Evolutionary conservation across 148 eudicot genomes (phyloP).

Genomic region (Limonium bicolor): DNA sequence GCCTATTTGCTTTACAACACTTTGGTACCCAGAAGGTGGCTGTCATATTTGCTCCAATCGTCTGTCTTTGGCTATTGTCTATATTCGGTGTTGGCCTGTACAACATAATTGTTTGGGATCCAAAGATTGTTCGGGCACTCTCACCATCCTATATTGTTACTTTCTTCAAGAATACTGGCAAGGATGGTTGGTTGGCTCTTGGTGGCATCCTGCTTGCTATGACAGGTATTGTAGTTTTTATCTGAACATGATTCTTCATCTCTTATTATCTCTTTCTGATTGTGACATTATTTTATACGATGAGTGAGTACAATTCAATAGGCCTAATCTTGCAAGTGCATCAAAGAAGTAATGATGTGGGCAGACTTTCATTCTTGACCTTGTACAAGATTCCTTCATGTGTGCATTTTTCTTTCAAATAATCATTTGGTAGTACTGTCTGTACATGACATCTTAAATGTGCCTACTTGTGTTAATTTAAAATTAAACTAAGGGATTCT

Average conservation of each 20-base stretch:
- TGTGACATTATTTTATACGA: too few relatives aligned
- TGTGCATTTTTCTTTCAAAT: too few relatives aligned
- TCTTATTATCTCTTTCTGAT: too few relatives aligned
- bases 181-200: conserved; percentile 48
- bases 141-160: conserved; percentile 56
- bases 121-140: conserved; percentile 41
- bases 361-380: too few relatives aligned
- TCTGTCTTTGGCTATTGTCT: conserved; percentile 60
- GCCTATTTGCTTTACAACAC: conserved; percentile 62
- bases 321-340: too few relatives aligned
- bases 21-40: conserved; percentile 67
- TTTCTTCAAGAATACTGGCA: conserved; percentile 33
- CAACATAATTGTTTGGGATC: conserved; percentile 43
- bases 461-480: too few relatives aligned
- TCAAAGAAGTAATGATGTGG: too few relatives aligned
- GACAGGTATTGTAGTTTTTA: conserved; percentile 34
- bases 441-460: too few relatives aligned
- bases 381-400: too few relatives aligned
- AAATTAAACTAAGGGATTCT: too few relatives aligned
- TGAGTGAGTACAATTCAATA: too few relatives aligned
- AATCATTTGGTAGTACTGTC: too few relatives aligned
- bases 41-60: conserved; percentile 69
- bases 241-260: background rate
- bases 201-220: conserved; percentile 61
- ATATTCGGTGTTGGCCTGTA: conserved; percentile 58